Evolutionary conservation across 306 rosid genomes (phyloP), one percentile per base, ranked within the genome.

Genomic region (Cucurbita maxima): DNA sequence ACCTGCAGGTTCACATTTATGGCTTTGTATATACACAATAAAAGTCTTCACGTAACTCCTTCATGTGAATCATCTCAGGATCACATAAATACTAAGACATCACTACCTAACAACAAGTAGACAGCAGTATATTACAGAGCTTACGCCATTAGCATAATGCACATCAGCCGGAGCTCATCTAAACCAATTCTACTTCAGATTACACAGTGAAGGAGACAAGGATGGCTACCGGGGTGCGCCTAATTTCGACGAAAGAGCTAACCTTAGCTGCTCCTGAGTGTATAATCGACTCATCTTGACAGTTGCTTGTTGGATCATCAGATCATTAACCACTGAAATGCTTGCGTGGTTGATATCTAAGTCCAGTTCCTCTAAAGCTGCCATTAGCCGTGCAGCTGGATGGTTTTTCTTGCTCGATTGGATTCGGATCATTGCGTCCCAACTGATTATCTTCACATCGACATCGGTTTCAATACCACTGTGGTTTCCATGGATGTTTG

Each of bases 231-330:
- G 76, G 55, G 50, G 73, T 77, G 84, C 88, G 44, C 86, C 89
- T 16, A 95, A 81, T 79, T 86, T 88, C 69, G 96, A 76, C 1
- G 83, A 82, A 13, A 95, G 59, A 8, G 91, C 97, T 70, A 74
- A 57, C 66, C 88, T 79, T 60, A 91, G 96, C 91, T 95, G 96
- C 22, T 91, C 99, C 84, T 86, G 97, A 20, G 96, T 89, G 88
- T 85, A 91, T 71, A 86, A 83, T 15, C 95, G 79, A 70, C 92
- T 83, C 99, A 91, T 91, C 81, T 85, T 95, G 77, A 91, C 99
- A 0, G 96, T 95, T 7, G 99, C 96, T 70, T 95, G 97, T 72
- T 89, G 99, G 75, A 95, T 95, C 96, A 89, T 95, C 81, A 89
- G 69, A 78, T 95, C 97, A 15, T 91, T 95, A 16, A 95, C 95